A percentile compares a stretch with the other conserved stretches of the same genome.
Evolutionary conservation across 2,329 filamentous ascomycete genomes (phyloP).

Genomic region (Fusarium anguioides): DNA sequence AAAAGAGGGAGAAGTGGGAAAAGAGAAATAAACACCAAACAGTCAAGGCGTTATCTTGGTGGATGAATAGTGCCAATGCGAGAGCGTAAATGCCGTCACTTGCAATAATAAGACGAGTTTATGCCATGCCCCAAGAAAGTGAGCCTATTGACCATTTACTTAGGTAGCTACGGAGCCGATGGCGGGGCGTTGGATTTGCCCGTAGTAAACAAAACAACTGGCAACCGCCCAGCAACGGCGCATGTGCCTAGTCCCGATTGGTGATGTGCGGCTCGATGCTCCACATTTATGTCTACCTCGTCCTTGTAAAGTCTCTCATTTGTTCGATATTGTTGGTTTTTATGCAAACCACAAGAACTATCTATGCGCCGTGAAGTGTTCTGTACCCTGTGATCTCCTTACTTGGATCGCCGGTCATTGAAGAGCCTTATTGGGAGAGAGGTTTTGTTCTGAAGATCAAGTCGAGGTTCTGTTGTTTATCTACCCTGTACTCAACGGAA

Average conservation of each 20-base stretch:
- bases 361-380: constrained; percentile 15
- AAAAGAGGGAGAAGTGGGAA: constrained; percentile 3
- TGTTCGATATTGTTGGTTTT: constrained; percentile 19
- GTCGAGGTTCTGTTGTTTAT: not conserved
- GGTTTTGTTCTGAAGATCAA: not conserved
- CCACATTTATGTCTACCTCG: constrained; percentile 34
- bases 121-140: constrained; percentile 38
- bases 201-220: constrained; percentile 51
- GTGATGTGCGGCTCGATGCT: not conserved
- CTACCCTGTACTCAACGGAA: not conserved
- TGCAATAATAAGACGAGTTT: constrained; percentile 38
- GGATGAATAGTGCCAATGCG: constrained; percentile 11
- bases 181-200: constrained; percentile 42
- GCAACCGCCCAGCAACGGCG: constrained; percentile 50
- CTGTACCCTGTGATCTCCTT: not conserved
- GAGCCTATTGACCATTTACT: constrained; percentile 9
- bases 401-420: no score
- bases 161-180: constrained; percentile 11
- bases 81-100: constrained; percentile 38
- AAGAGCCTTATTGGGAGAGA: no score
- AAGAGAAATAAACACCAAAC: constrained; percentile 23
- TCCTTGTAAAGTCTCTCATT: constrained; percentile 36
- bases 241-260: constrained; percentile 38
- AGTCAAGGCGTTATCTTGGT: constrained; percentile 19
- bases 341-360: constrained; percentile 12